phyloP scores from a whole-genome alignment of 106 monocot species.

The Platanthera zijinensis region DNA sequence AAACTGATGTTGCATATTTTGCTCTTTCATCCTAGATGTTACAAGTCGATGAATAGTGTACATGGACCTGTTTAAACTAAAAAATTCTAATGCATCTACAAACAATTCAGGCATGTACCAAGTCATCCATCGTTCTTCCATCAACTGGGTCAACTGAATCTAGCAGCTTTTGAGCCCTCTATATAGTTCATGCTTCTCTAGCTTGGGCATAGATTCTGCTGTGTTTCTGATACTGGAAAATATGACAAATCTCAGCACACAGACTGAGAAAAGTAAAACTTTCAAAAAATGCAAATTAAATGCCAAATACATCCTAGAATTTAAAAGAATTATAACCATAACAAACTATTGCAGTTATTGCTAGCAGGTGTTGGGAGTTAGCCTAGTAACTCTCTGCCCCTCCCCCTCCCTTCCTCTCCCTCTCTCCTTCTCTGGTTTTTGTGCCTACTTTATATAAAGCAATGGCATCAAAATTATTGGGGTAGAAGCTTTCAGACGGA shows the following conservation, averaged over 20 bases:
- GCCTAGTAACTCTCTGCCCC: too few species aligned
- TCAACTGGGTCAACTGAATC: conserved; percentile 51
- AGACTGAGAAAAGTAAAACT: neutral
- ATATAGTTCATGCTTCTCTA: conserved; percentile 57
- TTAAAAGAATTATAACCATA: too few species aligned
- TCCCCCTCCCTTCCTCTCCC: too few species aligned
- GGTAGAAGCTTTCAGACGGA: too few species aligned
- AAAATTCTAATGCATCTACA: neutral
- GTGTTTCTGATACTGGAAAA: conserved; percentile 31
- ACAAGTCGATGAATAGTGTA: conserved; percentile 11
- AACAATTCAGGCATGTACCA: conserved; percentile 32
- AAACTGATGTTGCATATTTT: conserved; percentile 47
- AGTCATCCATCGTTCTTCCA: conserved; percentile 56
- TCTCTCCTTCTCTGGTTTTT: too few species aligned
- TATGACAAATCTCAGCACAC: neutral
- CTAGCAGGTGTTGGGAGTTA: too few species aligned
- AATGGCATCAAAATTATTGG: too few species aligned
- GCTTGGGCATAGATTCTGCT: conserved; percentile 28
- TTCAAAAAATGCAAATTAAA: neutral
- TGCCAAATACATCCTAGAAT: neutral
- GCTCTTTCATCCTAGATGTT: conserved; percentile 53
- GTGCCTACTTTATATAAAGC: too few species aligned
- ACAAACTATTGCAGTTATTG: too few species aligned
- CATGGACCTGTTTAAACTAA: neutral
- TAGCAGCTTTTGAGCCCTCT: conserved; percentile 66